Percentiles rank a stretch among this genome's conserved stretches.
Evolutionary conservation across 2,329 filamentous ascomycete genomes (phyloP).

Genomic region (Hypoxylon rubiginosum): DNA sequence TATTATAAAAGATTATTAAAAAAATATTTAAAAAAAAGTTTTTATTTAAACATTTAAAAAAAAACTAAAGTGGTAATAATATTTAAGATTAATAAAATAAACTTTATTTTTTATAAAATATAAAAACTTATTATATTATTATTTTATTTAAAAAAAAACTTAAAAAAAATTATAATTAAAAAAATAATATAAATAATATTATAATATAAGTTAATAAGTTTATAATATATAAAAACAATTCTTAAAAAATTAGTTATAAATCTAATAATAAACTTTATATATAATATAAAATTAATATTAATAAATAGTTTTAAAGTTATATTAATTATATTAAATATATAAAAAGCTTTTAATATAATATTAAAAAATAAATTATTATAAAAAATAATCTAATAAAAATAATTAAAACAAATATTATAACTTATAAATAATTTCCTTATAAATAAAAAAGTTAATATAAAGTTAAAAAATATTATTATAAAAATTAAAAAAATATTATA

Average conservation of each 20-base stretch:
- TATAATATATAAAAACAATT: neutral
- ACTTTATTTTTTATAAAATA: neutral
- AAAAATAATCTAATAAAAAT: too few species aligned
- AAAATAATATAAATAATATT: too few species aligned
- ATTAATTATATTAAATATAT: neutral
- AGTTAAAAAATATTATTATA: neutral
- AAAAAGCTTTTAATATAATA: neutral
- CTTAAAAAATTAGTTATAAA: neutral
- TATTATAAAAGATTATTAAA: neutral
- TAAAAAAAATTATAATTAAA: too few species aligned
- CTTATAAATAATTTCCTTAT: neutral
- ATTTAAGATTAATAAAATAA: neutral
- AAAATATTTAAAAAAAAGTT: neutral
- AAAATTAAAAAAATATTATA: neutral
- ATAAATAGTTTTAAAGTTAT: constrained; percentile 1
- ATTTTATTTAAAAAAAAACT: neutral
- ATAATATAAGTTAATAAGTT: too few species aligned
- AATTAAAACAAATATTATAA: neutral
- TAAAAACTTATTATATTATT: neutral
- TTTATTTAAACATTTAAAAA: neutral
- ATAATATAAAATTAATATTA: constrained; percentile 1
- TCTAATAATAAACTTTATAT: neutral
- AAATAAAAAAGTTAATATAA: neutral
- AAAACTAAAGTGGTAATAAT: neutral
- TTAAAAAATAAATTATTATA: neutral